Evolutionary conservation across 768 basidiomycete genomes (phyloP).

Genomic region (Dendrothele bispora): DNA sequence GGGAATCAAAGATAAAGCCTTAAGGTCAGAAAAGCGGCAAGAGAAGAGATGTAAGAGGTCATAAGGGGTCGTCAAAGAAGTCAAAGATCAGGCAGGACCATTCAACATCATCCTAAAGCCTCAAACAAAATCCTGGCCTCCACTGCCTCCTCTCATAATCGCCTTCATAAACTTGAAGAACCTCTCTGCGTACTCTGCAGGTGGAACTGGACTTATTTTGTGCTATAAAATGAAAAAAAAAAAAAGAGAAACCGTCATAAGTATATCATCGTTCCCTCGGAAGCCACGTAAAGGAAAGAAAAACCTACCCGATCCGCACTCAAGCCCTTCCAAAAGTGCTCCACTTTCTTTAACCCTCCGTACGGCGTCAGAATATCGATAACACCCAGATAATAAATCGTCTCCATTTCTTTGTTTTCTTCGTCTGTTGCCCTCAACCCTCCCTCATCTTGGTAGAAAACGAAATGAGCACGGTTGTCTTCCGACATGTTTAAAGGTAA

Average conservation of each 20-base stretch:
- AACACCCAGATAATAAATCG: constrained; percentile 91
- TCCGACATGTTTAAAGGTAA: neutral
- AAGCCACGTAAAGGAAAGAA: constrained; percentile 4
- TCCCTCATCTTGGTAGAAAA: constrained; percentile 98
- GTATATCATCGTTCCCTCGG: neutral
- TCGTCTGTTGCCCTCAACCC: constrained; percentile 91
- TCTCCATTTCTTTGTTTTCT: constrained; percentile 65
- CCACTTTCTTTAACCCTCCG: constrained; percentile 69
- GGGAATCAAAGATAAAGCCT: too few relatives aligned
- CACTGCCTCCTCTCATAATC: constrained; percentile 80
- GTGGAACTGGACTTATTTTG: constrained; percentile 92
- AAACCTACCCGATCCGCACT: constrained; percentile 81
- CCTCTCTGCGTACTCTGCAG: constrained; percentile 82
- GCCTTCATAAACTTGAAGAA: constrained; percentile 88
- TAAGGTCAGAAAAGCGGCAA: too few relatives aligned
- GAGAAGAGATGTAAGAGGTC: too few relatives aligned
- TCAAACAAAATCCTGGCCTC: constrained; percentile 31
- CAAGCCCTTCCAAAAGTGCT: constrained; percentile 92
- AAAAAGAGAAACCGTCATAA: neutral
- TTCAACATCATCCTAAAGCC: too few relatives aligned
- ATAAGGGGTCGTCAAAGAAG: too few relatives aligned
- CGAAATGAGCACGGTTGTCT: constrained; percentile 68
- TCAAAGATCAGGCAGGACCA: too few relatives aligned
- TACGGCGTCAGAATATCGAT: constrained; percentile 98
- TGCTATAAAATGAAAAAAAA: constrained; percentile 49